Evolutionary conservation across 805 yeast genomes (phyloP), one percentile per base, ranked within the genome.

Genomic region (Cyberlindnera maclurae): DNA sequence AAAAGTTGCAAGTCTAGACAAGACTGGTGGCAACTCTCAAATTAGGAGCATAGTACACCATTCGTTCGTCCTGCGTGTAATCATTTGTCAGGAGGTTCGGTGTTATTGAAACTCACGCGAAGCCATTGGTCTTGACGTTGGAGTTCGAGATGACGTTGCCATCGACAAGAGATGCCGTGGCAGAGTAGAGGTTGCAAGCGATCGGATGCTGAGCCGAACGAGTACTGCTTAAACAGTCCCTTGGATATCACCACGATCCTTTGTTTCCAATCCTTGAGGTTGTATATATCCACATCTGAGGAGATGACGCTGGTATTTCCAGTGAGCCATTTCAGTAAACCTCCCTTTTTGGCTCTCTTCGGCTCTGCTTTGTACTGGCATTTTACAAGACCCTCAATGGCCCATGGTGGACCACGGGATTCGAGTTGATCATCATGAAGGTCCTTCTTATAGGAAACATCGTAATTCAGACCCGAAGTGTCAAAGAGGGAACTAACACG

Each of bases 1-100:
- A 88, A 57, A 84, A 88, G 58, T 87, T 88, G 60, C 93, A 79
- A 5, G 90, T 77, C 48, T 80, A 74, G 13, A 83, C 76, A 58
- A 75, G 85, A 52, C 77, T 82, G 31, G 64, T 61, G 0, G 95
- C 93, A 42, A 75, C 73, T 47, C 79, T 83, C 12, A 42, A 26
- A 29, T 41, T 41, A 27, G 54, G 47, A 3, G 57, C 56, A 36
- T 46, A 51, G 29, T 48, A 54, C 2, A 52, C 50, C 18, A 54
- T 35, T 26, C 38, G 48, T 33, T 44, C 43, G 15, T 50, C 57
- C 22, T 45, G 45, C 8, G 45, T 39, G 24, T 44, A 39, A 15
- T 47, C 50, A 27, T 46, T 46, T 2, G 50, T 39, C 15, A 46
- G 28, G 4, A 48, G 17, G 26, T 51, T 50, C 5, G 59, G 59